These are phyloP conservation scores for Pseudocercospora vitis DNA, from an alignment of 2,329 filamentous ascomycete genomes.

Conservation along the genomic window DNA sequence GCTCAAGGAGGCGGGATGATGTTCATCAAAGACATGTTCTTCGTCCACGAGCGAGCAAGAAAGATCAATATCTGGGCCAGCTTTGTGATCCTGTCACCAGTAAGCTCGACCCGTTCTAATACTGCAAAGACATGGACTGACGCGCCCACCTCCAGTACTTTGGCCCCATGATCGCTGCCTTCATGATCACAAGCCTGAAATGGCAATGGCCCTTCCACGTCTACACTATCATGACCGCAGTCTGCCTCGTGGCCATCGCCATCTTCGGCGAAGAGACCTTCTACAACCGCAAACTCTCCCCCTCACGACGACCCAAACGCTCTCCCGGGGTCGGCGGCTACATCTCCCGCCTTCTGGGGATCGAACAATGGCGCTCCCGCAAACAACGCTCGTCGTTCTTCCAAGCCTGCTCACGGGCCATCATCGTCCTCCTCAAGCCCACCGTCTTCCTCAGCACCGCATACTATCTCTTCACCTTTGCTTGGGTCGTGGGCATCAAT, in stretches of 20 bases:
- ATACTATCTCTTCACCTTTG: slow-evolving; percentile 24
- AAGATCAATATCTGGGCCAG: slow-evolving; percentile 25
- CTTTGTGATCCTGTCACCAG: slow-evolving; percentile 16
- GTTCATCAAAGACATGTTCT: slow-evolving; percentile 28
- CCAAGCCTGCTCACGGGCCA: slow-evolving; percentile 13
- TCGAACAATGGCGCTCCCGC: slow-evolving; percentile 17
- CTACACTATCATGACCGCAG: slow-evolving; percentile 11
- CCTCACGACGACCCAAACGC: slow-evolving; percentile 13
- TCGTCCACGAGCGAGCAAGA: slow-evolving; percentile 25
- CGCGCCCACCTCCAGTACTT: slow-evolving; percentile 5
- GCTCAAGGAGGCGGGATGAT: slow-evolving; percentile 20
- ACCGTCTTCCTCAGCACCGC: slow-evolving; percentile 11
- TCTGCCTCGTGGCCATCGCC: slow-evolving; percentile 15
- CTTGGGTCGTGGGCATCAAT: slow-evolving; percentile 32
- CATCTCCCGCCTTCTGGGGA: slow-evolving; percentile 22
- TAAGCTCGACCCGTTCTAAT: neutral
- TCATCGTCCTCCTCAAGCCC: slow-evolving; percentile 15
- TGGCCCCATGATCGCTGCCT: slow-evolving; percentile 19
- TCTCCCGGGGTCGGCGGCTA: slow-evolving; percentile 14
- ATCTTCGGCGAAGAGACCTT: slow-evolving; percentile 21
- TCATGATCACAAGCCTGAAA: slow-evolving; percentile 16
- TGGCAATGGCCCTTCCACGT: slow-evolving; percentile 25
- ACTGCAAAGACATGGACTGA: neutral
- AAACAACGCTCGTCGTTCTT: slow-evolving; percentile 13
- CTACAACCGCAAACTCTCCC: slow-evolving; percentile 11